phyloP scores from a whole-genome alignment of 202 grass and related monocot genomes.

The Panicum virgatum region DNA sequence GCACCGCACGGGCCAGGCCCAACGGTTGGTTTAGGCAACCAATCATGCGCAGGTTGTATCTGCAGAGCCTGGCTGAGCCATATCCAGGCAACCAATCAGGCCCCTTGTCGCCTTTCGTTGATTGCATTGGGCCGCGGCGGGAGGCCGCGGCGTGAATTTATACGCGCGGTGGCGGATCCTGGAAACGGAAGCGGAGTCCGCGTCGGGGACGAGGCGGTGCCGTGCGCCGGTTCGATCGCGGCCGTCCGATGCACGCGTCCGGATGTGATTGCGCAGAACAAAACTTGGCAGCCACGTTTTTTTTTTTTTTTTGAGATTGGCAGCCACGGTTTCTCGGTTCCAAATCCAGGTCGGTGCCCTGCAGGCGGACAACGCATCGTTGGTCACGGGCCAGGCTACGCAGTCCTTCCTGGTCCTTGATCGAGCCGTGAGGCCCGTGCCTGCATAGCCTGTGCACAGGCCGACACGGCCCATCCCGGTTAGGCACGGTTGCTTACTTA shows the following conservation, averaged over 20 bases:
- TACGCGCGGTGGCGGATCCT: background rate
- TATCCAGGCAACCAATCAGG: too few relatives aligned
- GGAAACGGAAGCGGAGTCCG: background rate
- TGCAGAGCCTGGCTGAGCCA: too few relatives aligned
- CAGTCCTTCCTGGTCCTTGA: too few relatives aligned
- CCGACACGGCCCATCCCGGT: too few relatives aligned
- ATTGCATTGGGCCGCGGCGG: background rate
- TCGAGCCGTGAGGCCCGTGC: too few relatives aligned
- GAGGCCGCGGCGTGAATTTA: constrained; percentile 16
- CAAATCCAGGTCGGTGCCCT: too few relatives aligned
- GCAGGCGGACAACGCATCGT: background rate
- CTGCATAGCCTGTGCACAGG: too few relatives aligned
- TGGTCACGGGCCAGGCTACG: background rate
- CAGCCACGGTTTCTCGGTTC: background rate
- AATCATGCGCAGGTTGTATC: too few relatives aligned
- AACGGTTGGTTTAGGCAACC: too few relatives aligned
- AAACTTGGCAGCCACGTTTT: constrained; percentile 35
- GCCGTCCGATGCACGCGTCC: background rate
- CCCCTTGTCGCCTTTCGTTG: constrained; percentile 2
- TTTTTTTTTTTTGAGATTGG: too few relatives aligned
- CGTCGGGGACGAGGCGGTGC: background rate
- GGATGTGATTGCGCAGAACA: background rate
- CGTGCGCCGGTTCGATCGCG: background rate
- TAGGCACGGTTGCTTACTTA: too few relatives aligned
- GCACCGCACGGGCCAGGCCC: too few relatives aligned